Evolutionary conservation across 305 asterid genomes (phyloP).

Genomic region (Plantago coronopus): DNA sequence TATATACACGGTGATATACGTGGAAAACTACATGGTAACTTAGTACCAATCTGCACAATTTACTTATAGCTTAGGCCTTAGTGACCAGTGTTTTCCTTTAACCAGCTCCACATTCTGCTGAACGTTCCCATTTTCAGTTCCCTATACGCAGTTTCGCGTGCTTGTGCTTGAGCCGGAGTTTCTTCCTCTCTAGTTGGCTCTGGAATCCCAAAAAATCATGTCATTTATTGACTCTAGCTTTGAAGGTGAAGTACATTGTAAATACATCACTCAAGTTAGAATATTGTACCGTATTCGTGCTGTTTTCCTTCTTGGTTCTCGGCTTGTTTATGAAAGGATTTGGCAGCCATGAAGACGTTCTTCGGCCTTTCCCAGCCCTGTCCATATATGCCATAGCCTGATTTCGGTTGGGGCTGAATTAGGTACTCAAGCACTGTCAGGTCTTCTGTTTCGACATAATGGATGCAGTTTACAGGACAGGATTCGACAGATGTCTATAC

Average conservation of each 20-base stretch:
- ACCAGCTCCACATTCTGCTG: conserved; percentile 41
- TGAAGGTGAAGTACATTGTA: background rate
- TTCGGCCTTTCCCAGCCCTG: conserved; percentile 73
- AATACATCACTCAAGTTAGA: background rate
- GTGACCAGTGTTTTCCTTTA: conserved; percentile 24
- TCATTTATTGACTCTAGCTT: background rate
- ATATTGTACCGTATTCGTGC: conserved; percentile 27
- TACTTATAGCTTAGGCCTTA: background rate
- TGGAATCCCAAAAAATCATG: conserved; percentile 19
- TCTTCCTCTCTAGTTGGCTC: conserved; percentile 31
- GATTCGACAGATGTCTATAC: conserved; percentile 50
- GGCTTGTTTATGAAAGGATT: conserved; percentile 43
- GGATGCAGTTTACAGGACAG: conserved; percentile 64
- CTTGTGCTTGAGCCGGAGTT: conserved; percentile 45
- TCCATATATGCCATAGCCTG: conserved; percentile 55
- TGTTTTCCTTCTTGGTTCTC: conserved; percentile 22
- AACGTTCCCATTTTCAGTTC: conserved; percentile 31
- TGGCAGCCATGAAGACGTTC: conserved; percentile 57
- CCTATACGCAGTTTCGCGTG: conserved; percentile 34
- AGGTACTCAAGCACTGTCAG: conserved; percentile 46
- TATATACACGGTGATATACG: background rate
- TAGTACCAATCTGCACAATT: background rate
- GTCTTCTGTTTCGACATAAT: conserved; percentile 53
- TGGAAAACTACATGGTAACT: background rate
- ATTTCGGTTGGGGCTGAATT: conserved; percentile 44